A percentile compares a stretch with the other conserved stretches of the same genome.
Conservation (phyloP, 257 asterid species). For the Salvia miltiorrhiza region DNA sequence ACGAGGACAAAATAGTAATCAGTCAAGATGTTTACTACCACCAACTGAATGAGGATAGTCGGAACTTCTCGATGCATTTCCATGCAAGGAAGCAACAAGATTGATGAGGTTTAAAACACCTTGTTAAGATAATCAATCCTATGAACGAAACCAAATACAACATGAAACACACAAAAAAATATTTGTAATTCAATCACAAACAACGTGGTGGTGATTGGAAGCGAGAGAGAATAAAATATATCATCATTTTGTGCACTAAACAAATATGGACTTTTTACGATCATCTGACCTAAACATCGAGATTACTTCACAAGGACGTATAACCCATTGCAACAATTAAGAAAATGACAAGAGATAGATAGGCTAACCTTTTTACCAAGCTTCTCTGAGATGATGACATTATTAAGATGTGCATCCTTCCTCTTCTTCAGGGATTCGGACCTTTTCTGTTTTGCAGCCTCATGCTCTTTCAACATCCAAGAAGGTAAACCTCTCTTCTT, state of each 20-base stretch:
- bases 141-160: background rate
- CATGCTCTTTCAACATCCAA: slow-evolving; percentile 82
- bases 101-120: background rate
- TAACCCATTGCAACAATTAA: slow-evolving; percentile 1
- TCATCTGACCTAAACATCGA: background rate
- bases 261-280: background rate
- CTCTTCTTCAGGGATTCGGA: slow-evolving; percentile 79
- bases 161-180: background rate
- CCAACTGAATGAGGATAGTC: too few relatives aligned
- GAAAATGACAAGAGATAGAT: background rate
- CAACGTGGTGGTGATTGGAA: too few relatives aligned
- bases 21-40: too few relatives aligned
- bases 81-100: background rate
- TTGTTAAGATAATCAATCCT: background rate
- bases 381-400: slow-evolving; percentile 92
- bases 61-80: background rate
- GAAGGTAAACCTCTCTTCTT: slow-evolving; percentile 80
- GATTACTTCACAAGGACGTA: background rate
- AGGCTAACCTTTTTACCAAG: slow-evolving; percentile 80
- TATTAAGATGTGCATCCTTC: slow-evolving; percentile 79
- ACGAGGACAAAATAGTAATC: slow-evolving; percentile 14
- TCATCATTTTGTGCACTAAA: background rate
- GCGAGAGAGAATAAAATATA: background rate
- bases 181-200: background rate
- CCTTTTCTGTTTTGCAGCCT: slow-evolving; percentile 69